phyloP scores from a whole-genome alignment of 805 yeast genomes.

The Komagataella pseudopastoris region DNA sequence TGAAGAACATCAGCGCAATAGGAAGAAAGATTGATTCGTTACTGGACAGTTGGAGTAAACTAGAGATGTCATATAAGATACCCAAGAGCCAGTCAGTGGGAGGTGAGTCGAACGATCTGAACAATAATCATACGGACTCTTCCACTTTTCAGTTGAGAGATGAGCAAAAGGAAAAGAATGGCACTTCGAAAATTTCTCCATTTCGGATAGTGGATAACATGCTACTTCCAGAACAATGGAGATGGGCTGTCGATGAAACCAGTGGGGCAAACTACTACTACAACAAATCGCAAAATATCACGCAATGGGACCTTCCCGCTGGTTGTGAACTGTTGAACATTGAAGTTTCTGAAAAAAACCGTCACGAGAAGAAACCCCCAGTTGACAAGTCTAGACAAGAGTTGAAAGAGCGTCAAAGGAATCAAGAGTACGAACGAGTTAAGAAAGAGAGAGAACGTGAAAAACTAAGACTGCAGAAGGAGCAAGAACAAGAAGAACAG shows the following conservation, averaged over 20 bases:
- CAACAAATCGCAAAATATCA: slow-evolving; percentile 29
- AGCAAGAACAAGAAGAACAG: slow-evolving; percentile 20
- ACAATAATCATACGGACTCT: neutral
- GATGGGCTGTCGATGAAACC: slow-evolving; percentile 32
- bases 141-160: neutral
- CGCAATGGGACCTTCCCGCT: slow-evolving; percentile 51
- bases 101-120: neutral
- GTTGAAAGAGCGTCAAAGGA: slow-evolving; percentile 13
- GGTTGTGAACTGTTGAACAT: neutral
- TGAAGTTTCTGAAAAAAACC: neutral
- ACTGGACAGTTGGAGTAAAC: slow-evolving; percentile 53
- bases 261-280: slow-evolving; percentile 38
- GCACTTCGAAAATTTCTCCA: neutral
- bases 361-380: neutral
- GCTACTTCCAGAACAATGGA: slow-evolving; percentile 56
- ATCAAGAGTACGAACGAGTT: slow-evolving; percentile 16
- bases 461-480: slow-evolving; percentile 14
- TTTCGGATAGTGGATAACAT: neutral
- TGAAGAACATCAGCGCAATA: slow-evolving; percentile 12
- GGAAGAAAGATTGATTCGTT: slow-evolving; percentile 23
- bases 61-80: slow-evolving; percentile 76
- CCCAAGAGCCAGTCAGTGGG: slow-evolving; percentile 35
- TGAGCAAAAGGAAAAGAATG: neutral
- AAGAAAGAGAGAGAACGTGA: slow-evolving; percentile 15
- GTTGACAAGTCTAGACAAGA: slow-evolving; percentile 6